Evolutionary conservation across 345 rosid genomes (phyloP), one percentile per base, ranked within the genome.

Genomic region (Hevea brasiliensis): DNA sequence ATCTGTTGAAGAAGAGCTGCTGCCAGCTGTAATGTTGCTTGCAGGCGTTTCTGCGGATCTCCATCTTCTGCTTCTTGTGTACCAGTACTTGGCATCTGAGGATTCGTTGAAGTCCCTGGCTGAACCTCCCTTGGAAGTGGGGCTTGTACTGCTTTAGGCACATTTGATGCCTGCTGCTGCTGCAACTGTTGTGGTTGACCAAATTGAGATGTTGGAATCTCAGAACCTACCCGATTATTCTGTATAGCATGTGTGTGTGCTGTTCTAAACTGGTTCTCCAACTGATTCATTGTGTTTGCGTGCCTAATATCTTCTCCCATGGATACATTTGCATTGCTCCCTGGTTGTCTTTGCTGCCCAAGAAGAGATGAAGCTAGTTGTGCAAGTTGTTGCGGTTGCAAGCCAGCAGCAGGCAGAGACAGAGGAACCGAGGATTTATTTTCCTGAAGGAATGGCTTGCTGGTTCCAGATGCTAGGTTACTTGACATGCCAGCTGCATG

Each of bases 1-100:
- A 94, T 89, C 80, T 92, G 98, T 71, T 94, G 95, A 80, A 94
- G 98, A 80, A 94, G 97, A 59, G 97, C 89, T 58, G 97, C 98
- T 51, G 98, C 97, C 14, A 94, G 88, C 77, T 92, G 92, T 61
- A 94, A 82, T 51, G 98, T 94, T 60, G 97, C 98, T 79, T 94
- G 94, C 68, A 90, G 83, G 40, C 98, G 94, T 74, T 92, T 88
- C 81, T 94, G 94, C 3, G 97, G 96, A 83, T 90, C 92, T 47
- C 74, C 87, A 47, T 92, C 98, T 3, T 77, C 86, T 56, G 88
- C 93, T 76, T 84, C 92, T 67, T 83, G 87, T 17, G 65, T 40
- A 54, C 79, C 77, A n/a, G 73, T 57, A 74, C 32, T 61, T 73
- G 69, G 74, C 60, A 62, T 35, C 54, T 32, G 71, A 55, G 70